Evolutionary conservation across 352 stramenopile genomes (phyloP).

Genomic region (Phytophthora palmivora): DNA sequence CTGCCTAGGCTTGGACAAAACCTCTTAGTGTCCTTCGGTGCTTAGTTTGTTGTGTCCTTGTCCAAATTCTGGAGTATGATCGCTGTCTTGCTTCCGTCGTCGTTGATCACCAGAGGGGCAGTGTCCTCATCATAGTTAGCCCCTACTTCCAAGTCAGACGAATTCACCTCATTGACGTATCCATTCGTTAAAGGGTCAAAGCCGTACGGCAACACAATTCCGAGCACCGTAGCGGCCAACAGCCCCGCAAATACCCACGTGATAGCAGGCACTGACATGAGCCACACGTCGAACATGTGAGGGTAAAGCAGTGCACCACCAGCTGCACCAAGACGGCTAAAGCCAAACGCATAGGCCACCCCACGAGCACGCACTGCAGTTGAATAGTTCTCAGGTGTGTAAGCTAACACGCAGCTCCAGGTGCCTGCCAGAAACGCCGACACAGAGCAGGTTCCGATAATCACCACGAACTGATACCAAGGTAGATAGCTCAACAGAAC

Average conservation of each 20-base stretch:
- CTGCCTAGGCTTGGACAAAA: too few species aligned
- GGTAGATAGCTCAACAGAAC: slow-evolving; percentile 38
- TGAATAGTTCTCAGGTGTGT: slow-evolving; percentile 29
- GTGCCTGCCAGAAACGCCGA: slow-evolving; percentile 22
- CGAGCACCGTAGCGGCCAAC: slow-evolving; percentile 21
- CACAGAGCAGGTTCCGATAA: slow-evolving; percentile 24
- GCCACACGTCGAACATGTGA: slow-evolving; percentile 44
- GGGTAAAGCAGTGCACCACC: slow-evolving; percentile 34
- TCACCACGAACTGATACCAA: slow-evolving; percentile 32
- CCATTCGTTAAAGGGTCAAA: slow-evolving; percentile 7
- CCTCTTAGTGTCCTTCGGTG: background rate
- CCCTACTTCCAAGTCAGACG: slow-evolving; percentile 15
- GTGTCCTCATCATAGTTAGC: slow-evolving; percentile 2
- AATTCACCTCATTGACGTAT: background rate
- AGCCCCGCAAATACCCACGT: slow-evolving; percentile 39
- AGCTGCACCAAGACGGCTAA: slow-evolving; percentile 26
- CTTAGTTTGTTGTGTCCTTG: background rate
- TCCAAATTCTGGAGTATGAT: background rate
- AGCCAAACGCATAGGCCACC: slow-evolving; percentile 34
- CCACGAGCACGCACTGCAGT: slow-evolving; percentile 29
- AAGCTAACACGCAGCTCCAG: slow-evolving; percentile 33
- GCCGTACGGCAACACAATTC: slow-evolving; percentile 30
- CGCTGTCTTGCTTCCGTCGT: background rate
- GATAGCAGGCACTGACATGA: slow-evolving; percentile 35
- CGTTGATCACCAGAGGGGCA: slow-evolving; percentile 1